Evolutionary conservation across 331 rosid genomes (phyloP), one percentile per base, ranked within the genome.

Genomic region (Stylosanthes scabra): DNA sequence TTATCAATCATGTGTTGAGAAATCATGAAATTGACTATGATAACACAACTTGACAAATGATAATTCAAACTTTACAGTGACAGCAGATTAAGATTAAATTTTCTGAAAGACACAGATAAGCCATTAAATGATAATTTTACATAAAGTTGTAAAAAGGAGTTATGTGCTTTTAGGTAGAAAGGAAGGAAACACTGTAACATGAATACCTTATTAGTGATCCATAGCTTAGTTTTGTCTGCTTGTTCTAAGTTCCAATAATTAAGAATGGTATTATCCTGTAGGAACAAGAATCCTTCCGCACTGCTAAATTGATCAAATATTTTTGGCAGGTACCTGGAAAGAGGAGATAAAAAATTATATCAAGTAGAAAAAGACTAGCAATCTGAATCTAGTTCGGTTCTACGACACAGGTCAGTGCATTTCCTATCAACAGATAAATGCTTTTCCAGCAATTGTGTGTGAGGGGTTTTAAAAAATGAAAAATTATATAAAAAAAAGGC

Each of bases 171-270:
- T 20, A 20, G 25, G 25, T 20, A 20, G 25, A 20, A 20, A 20
- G 25, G 25, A 50, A 63, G 42, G 11, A 79, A 75, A 85, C 56
- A 71, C 10, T 42, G 16, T 15, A 76, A 40, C 16, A 10, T 25
- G 15, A 45, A 67, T 90, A 94, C 99, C 99, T 88, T 84, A 76
- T 91, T 73, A 31, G 97, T 72, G 79, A 90, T 90, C 99, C 99
- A 94, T 67, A 94, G 80, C 77, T 94, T 94, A 69, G 66, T 85
- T 82, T 87, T 94, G 86, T 94, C 97, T 3, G 97, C 97, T 66
- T 90, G 97, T 42, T 88, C 83, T 41, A 94, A 80, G 82, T 88
- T 94, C 99, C 99, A 94, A 83, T 94, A 94, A 80, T 94, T 94
- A 74, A 94, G 99, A 84, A 94, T 86, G 4, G 97, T 94, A 78